phyloP scores from a whole-genome alignment of 495 filamentous ascomycete species.

The Pyrenula aspistea region DNA sequence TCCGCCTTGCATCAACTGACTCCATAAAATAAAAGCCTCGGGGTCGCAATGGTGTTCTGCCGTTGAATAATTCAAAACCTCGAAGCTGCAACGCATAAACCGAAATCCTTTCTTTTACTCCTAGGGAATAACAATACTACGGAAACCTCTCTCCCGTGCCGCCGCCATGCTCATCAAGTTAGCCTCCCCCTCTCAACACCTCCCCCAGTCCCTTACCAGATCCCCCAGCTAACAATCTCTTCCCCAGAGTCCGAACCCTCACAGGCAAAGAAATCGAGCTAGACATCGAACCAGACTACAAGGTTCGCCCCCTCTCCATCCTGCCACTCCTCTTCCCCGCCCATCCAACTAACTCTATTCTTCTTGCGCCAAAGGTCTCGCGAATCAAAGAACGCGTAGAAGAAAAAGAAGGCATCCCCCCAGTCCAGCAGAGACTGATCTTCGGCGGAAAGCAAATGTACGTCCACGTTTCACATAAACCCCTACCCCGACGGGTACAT shows the following conservation, averaged over 20 bases:
- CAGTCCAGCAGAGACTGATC: conserved; percentile 92
- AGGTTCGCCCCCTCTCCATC: conserved; percentile 36
- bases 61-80: no score
- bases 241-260: conserved; percentile 78
- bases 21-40: not conserved
- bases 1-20: not conserved
- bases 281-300: conserved; percentile 88
- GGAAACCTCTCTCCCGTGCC: not conserved
- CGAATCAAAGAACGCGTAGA: conserved; percentile 97
- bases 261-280: conserved; percentile 98
- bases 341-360: not conserved
- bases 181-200: conserved; percentile 9
- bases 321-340: not conserved
- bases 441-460: conserved; percentile 97
- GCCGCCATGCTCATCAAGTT: conserved; percentile 38
- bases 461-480: conserved; percentile 11
- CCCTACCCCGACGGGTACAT: not conserved
- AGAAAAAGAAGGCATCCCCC: conserved; percentile 96
- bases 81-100: no score
- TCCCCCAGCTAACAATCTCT: not conserved
- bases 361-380: conserved; percentile 63
- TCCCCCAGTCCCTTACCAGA: conserved; percentile 10
- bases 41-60: not conserved
- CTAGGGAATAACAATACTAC: not conserved
- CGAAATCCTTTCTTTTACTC: no score